Conservation (phyloP, 768 basidiomycete genomes). For the Psilocybe azurescens region DNA sequence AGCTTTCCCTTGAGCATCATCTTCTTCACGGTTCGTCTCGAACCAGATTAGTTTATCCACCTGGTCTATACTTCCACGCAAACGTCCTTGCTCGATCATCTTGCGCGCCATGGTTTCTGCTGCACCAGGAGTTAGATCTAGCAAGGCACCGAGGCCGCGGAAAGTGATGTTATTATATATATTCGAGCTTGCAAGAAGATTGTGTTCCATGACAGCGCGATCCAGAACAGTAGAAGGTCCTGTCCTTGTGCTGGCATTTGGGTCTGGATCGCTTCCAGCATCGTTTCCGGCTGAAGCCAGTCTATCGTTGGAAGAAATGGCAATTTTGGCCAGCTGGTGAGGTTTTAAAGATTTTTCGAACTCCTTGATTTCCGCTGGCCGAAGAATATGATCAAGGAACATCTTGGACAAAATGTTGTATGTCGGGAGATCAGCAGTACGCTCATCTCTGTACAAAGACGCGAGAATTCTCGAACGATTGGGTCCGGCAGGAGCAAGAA, state of each 20-base stretch:
- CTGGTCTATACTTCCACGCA: constrained; percentile 95
- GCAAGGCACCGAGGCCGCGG: constrained; percentile 85
- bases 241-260: constrained; percentile 74
- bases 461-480: constrained; percentile 93
- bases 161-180: constrained; percentile 99
- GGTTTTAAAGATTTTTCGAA: constrained; percentile 88
- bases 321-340: constrained; percentile 94
- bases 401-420: constrained; percentile 95
- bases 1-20: constrained; percentile 92
- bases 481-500: constrained; percentile 96
- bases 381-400: constrained; percentile 97
- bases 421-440: constrained; percentile 77
- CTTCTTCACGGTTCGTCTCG: constrained; percentile 84
- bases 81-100: constrained; percentile 97
- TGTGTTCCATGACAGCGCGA: constrained; percentile 98
- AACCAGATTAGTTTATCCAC: constrained; percentile 95
- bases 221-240: constrained; percentile 97
- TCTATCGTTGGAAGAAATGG: constrained; percentile 82
- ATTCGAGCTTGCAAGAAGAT: constrained; percentile 93
- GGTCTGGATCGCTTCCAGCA: constrained; percentile 57
- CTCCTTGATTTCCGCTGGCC: constrained; percentile 85
- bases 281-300: constrained; percentile 71
- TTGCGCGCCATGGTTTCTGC: constrained; percentile 97
- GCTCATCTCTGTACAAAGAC: constrained; percentile 93
- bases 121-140: constrained; percentile 89